These are phyloP conservation scores for Coelastrella sp. DNA, from an alignment of 139 green algal species.

Conservation along the genomic window DNA sequence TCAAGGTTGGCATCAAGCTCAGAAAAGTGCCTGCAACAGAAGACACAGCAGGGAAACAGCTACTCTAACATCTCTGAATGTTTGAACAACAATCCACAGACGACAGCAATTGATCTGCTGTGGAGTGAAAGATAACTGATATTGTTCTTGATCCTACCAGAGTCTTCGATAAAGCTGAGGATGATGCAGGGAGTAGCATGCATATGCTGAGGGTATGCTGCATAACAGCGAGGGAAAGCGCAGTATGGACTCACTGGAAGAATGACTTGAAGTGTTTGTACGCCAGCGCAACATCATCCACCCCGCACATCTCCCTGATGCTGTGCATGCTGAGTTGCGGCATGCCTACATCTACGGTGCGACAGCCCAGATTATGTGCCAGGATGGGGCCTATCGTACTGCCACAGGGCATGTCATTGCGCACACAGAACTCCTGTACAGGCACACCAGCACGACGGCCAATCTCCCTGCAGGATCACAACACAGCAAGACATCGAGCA, in stretches of 20 bases:
- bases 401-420: slow-evolving; percentile 98
- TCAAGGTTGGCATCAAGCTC: slow-evolving; percentile 70
- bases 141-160: no score
- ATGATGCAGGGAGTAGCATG: no score
- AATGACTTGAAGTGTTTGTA: slow-evolving; percentile 84
- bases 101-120: no score
- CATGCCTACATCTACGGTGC: slow-evolving; percentile 93
- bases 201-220: not conserved
- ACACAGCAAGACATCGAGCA: not conserved
- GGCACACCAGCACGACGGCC: slow-evolving; percentile 75
- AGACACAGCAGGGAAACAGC: no score
- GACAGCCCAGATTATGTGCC: slow-evolving; percentile 78
- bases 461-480: slow-evolving; percentile 48
- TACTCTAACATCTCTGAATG: no score
- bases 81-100: no score
- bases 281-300: slow-evolving; percentile 75
- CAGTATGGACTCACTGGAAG: slow-evolving; percentile 62
- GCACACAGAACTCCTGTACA: slow-evolving; percentile 88
- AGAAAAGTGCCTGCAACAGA: slow-evolving; percentile 51
- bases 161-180: no score
- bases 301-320: slow-evolving; percentile 88
- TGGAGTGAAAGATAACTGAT: no score
- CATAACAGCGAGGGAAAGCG: no score
- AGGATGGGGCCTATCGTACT: slow-evolving; percentile 98
- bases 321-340: slow-evolving; percentile 83